Conservation (phyloP, 1,284 basidiomycete genomes). For the Ustilago cynodontis region DNA sequence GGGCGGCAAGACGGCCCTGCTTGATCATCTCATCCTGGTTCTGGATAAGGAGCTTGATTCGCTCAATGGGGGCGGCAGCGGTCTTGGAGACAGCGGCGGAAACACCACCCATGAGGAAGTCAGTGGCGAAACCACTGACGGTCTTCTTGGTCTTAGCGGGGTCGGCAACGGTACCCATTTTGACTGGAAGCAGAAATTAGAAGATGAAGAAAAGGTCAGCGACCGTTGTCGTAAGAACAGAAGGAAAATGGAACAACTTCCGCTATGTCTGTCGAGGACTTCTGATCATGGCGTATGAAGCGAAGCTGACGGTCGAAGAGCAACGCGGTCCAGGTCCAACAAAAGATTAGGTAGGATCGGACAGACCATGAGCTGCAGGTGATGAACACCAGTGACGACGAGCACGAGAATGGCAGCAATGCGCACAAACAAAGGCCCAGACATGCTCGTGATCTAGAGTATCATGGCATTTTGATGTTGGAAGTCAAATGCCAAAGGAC, state of each 20-base stretch:
- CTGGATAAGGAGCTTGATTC: conserved; percentile 70
- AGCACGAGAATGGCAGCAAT: neutral
- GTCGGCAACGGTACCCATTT: conserved; percentile 64
- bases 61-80: conserved; percentile 70
- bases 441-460: neutral
- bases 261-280: neutral
- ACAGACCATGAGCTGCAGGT: neutral
- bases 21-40: conserved; percentile 71
- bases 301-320: neutral
- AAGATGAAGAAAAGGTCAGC: conserved; percentile 4
- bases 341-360: neutral
- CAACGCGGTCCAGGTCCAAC: neutral
- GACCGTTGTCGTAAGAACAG: neutral
- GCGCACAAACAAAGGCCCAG: neutral
- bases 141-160: conserved; percentile 63
- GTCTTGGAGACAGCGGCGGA: conserved; percentile 71
- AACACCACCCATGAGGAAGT: conserved; percentile 70
- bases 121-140: conserved; percentile 63
- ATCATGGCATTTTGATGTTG: neutral
- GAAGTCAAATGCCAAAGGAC: neutral
- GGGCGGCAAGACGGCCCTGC: conserved; percentile 69
- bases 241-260: neutral
- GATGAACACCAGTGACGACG: neutral
- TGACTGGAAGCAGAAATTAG: conserved; percentile 26
- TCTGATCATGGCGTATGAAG: neutral